Base-by-base conservation (phyloP, 768 basidiomycete genomes). In the Clitopilus passeckerianus region DNA sequence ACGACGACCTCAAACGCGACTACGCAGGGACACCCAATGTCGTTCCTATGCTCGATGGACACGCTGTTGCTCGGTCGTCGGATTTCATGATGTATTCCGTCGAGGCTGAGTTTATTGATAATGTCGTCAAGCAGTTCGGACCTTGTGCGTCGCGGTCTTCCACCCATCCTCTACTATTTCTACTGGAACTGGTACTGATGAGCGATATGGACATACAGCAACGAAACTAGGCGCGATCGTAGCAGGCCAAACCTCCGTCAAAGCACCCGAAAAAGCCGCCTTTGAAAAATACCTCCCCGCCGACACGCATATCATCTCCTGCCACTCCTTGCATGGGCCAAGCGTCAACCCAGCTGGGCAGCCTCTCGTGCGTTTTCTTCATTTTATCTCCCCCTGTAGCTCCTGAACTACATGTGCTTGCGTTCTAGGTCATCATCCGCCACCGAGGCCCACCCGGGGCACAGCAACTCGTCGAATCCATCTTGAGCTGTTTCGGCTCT, bases 71-170 rank as follows among this genome's bases (percentile, higher is more conserved):
- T 1, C 84, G 96, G 9, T 81, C 89, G 2, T 90, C 93, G 27
- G 96, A 98, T 73, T 91, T 94, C 63, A 91, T 98, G 72, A 81
- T 98, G 68, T 98, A 98, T 72, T 90, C 92, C 16, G 93, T 98
- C 53, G 95, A 98, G 68, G 95, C 96, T 16, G 93, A 93, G 65
- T 87, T 81, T 67, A 90, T 98, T 61, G 84, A 85, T 34, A 71
- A 76, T 1, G 93, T 96, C n/a, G 95, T 98, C 7, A 80, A 80
- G 10, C 80, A 91, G 65, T 98, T 86, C 67, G 96, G 96, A 7
- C 93, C 95, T n/a, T 95, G 94, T 95, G 64, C 61, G 91, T 78
- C 6, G 7, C 34, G 7, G 7, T 35, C 34, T 15, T 35, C 15
- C 34, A 7, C 34, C 15, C 15, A 7, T 15, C 34, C 34, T 43